These are phyloP conservation scores for Saturnispora silvae DNA, from an alignment of 805 yeast genomes.

Conservation along the genomic window DNA sequence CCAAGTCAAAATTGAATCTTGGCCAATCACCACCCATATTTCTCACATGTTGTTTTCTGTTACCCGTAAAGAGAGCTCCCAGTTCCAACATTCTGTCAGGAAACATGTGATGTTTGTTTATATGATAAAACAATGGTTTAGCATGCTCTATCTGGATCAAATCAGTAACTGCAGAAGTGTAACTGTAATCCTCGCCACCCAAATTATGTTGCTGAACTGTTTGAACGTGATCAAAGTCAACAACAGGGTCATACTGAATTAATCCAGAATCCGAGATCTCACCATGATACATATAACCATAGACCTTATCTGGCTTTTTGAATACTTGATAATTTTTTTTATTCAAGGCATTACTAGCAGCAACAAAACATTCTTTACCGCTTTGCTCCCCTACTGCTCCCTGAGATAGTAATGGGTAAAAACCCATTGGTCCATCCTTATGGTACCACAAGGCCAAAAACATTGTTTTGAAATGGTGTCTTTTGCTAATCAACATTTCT, in stretches of 20 bases:
- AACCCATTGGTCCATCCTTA: conserved; percentile 47
- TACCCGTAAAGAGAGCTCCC: conserved; percentile 9
- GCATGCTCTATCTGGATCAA: conserved; percentile 13
- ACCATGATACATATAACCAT: conserved; percentile 10
- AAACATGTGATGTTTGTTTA: conserved; percentile 38
- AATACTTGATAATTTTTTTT: conserved; percentile 44
- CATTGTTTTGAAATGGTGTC: conserved; percentile 42
- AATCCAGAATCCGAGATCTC: conserved; percentile 12
- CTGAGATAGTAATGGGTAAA: conserved; percentile 46
- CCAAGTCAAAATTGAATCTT: conserved; percentile 15
- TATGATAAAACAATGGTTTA: conserved; percentile 25
- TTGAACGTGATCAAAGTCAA: conserved; percentile 16
- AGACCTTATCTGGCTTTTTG: conserved; percentile 15
- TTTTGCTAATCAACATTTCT: conserved; percentile 47
- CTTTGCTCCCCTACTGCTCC: conserved; percentile 62
- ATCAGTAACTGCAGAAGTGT: conserved; percentile 11
- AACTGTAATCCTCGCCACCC: conserved; percentile 12
- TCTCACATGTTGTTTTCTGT: conserved; percentile 10
- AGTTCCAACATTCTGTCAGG: conserved; percentile 27
- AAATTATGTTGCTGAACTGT: neutral
- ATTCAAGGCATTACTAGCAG: conserved; percentile 46
- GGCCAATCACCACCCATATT: conserved; percentile 17
- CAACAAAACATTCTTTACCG: conserved; percentile 68
- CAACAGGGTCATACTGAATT: conserved; percentile 15
- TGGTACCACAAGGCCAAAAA: conserved; percentile 50